Conservation (phyloP, 495 filamentous ascomycete species). For the Podospora pseudopauciseta region DNA sequence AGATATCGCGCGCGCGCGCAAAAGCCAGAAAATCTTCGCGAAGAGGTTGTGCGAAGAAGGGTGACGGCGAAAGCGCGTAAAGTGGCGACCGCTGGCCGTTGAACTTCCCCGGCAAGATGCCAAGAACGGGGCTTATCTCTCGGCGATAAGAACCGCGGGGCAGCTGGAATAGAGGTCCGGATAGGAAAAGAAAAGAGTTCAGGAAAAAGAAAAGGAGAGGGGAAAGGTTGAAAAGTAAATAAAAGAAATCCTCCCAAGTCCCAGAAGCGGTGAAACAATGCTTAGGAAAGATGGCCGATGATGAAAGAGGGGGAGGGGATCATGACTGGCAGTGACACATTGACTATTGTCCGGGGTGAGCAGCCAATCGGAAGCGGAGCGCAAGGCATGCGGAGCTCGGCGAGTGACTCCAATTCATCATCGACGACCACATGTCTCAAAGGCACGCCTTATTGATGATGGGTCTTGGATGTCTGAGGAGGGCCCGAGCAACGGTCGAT, state of each 20-base stretch:
- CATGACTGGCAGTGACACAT: constrained; percentile 32
- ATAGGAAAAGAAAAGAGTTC: background rate
- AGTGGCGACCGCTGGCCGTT: constrained; percentile 1
- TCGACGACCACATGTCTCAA: background rate
- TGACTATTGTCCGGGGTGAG: background rate
- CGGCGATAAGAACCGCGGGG: background rate
- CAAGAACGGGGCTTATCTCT: constrained; percentile 6
- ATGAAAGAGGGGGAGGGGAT: background rate
- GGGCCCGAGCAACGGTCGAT: too few species aligned
- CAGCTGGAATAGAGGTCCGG: background rate
- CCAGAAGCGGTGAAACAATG: background rate
- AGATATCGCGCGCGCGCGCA: background rate
- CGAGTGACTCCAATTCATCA: background rate
- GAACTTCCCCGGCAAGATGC: background rate
- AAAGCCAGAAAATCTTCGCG: background rate
- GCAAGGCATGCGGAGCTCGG: constrained; percentile 28
- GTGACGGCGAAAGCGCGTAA: background rate
- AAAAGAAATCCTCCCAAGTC: background rate
- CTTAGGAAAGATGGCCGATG: background rate
- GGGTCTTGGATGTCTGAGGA: too few species aligned
- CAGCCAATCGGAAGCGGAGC: constrained; percentile 32
- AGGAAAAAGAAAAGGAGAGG: background rate
- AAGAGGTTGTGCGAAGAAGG: background rate
- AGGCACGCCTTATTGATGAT: too few species aligned
- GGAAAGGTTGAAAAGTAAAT: constrained; percentile 1